phyloP scores from a whole-genome alignment of 306 rosid species.

The Glycine latifolia region DNA sequence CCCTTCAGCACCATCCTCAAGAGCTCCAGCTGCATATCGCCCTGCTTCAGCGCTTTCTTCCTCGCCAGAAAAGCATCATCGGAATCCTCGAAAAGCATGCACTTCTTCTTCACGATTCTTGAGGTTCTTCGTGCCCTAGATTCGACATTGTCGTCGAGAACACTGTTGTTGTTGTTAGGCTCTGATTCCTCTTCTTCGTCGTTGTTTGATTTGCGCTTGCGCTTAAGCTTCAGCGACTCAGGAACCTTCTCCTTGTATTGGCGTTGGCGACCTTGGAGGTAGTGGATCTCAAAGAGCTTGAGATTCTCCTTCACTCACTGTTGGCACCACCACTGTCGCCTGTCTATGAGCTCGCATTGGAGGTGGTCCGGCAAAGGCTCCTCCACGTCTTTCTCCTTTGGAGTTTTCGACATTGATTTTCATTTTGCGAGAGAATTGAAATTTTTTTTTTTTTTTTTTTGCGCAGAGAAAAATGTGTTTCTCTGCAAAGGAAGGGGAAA shows the following conservation, averaged over 20 bases:
- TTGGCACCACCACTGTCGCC: slow-evolving; percentile 95
- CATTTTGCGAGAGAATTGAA: slow-evolving; percentile 22
- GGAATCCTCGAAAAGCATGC: slow-evolving; percentile 51
- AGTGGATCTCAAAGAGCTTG: slow-evolving; percentile 95
- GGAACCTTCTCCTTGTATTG: slow-evolving; percentile 91
- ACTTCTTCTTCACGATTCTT: slow-evolving; percentile 63
- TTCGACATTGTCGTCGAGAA: slow-evolving; percentile 51
- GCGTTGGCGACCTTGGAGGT: slow-evolving; percentile 90
- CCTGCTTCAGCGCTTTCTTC: slow-evolving; percentile 63
- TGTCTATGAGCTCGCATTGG: slow-evolving; percentile 90
- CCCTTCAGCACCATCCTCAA: slow-evolving; percentile 84
- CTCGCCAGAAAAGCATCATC: slow-evolving; percentile 46
- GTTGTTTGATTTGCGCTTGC: slow-evolving; percentile 53
- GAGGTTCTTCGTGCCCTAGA: slow-evolving; percentile 66
- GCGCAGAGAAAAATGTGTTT: background rate
- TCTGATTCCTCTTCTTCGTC: slow-evolving; percentile 21
- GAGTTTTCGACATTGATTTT: slow-evolving; percentile 16
- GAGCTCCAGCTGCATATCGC: slow-evolving; percentile 79
- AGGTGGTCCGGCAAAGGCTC: slow-evolving; percentile 74
- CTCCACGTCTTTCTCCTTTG: slow-evolving; percentile 41
- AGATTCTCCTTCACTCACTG: slow-evolving; percentile 76
- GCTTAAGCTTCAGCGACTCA: slow-evolving; percentile 79
- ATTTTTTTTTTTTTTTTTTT: background rate
- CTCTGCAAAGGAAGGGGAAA: slow-evolving; percentile 22
- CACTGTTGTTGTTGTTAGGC: background rate